Evolutionary conservation across 805 yeast species (phyloP).

Genomic region (Yamadazyma laniorum): DNA sequence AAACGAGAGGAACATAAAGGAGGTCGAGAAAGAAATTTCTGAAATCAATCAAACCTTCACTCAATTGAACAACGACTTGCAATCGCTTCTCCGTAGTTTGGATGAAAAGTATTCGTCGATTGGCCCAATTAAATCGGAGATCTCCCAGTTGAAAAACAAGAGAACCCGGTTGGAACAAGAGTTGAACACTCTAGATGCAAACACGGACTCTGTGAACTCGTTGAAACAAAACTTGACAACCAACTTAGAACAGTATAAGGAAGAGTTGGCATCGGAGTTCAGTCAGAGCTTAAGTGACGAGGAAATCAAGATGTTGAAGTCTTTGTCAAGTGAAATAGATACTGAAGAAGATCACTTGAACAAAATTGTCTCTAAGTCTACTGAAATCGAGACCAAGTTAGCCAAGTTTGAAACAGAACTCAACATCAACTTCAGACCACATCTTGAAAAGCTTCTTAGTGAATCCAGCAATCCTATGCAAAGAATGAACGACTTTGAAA

Average conservation of each 20-base stretch:
- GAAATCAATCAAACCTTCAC: constrained; percentile 53
- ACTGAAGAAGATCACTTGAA: constrained; percentile 41
- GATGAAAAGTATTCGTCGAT: constrained; percentile 43
- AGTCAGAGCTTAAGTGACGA: constrained; percentile 47
- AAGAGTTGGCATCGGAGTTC: constrained; percentile 56
- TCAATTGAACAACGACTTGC: constrained; percentile 44
- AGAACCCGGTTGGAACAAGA: constrained; percentile 46
- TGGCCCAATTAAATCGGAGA: constrained; percentile 43
- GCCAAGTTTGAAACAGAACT: constrained; percentile 54
- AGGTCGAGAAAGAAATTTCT: constrained; percentile 40
- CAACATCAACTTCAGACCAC: constrained; percentile 56
- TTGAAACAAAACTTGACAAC: constrained; percentile 33
- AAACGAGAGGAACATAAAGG: constrained; percentile 23
- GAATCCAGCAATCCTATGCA: constrained; percentile 12
- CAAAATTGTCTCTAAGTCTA: constrained; percentile 35
- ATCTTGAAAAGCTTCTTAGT: constrained; percentile 22
- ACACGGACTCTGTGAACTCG: constrained; percentile 31
- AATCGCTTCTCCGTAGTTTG: constrained; percentile 31
- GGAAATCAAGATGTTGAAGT: constrained; percentile 46
- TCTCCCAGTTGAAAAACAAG: constrained; percentile 42
- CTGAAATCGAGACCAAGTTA: constrained; percentile 46
- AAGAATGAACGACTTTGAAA: constrained; percentile 14
- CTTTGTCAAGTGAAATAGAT: constrained; percentile 35
- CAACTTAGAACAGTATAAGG: constrained; percentile 42
- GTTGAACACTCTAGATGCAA: constrained; percentile 29